Base-by-base conservation (phyloP, 2,329 filamentous ascomycete genomes). In the Penicillium sp. region DNA sequence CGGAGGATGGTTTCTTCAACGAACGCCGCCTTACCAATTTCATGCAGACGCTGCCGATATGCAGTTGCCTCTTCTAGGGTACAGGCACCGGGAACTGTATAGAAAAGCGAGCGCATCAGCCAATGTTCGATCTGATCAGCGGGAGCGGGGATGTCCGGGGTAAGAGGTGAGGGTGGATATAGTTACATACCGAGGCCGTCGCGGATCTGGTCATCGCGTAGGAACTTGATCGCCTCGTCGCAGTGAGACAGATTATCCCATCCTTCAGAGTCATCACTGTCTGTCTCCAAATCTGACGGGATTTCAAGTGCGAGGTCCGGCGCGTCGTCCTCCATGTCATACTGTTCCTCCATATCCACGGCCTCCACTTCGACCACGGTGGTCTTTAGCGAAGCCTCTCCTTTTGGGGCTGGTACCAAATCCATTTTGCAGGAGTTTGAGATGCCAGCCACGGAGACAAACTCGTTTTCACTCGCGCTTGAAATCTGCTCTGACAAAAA, bases 11-110 rank as follows among this genome's bases (percentile, higher is more conserved):
- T 91, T 63, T 86, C 81, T 64, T 85, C 79, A 67, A 90, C 85
- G 71, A 97, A 96, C 57, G 87, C 82, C 57, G 85, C 82, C 23
- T 89, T 88, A n/a, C 92, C 92, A 58, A 91, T 79, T 50, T 85
- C 80, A 68, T 88, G 88, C 56, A 96, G 80, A 60, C 88, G 82
- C 64, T 86, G 82, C 61, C 89, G 86, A 68, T 86, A 88, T 18
- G 79, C 77, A 56, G 82, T 77, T 27, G 88, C 85, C 75, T 96
- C 88, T 59, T 89, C 83, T 12, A 85, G 78, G 1, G 85, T 86
- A 74, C 87, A 90, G 27, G 76, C 75, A 56, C 81, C 80, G 37
- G 82, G 71, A n/a, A 75, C 70, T 72, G 65, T 44, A 47, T 29
- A 16, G 18, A 23, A 41, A 21, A 41, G 31, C n/a, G 23, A 48